Conservation (phyloP, 2,329 filamentous ascomycete species). For the Ophidiomyces ophidiicola region DNA sequence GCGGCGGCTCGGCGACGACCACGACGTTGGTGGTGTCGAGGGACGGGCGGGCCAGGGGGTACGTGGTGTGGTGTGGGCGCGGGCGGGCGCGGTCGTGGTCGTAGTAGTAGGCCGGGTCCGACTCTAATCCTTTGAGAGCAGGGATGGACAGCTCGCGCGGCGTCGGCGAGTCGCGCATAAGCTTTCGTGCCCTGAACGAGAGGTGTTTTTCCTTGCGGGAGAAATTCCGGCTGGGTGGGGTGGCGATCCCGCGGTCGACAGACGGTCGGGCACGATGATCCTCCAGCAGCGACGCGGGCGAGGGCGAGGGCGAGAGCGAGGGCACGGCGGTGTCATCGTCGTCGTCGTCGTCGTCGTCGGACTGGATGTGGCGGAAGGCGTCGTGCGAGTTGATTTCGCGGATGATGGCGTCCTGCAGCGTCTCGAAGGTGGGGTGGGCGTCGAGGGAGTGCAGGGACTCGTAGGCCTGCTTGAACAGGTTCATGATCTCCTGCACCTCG, state of each 20-base stretch:
- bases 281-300: neutral
- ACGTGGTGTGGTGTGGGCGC: no score
- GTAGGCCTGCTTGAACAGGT: slow-evolving; percentile 31
- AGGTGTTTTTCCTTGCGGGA: slow-evolving; percentile 25
- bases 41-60: no score
- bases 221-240: slow-evolving; percentile 18
- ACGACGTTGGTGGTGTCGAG: no score
- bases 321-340: slow-evolving; percentile 1
- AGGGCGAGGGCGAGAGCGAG: slow-evolving; percentile 2
- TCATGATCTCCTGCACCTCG: slow-evolving; percentile 32
- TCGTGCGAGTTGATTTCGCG: slow-evolving; percentile 36
- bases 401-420: slow-evolving; percentile 33
- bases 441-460: slow-evolving; percentile 21
- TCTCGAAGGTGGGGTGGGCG: slow-evolving; percentile 30
- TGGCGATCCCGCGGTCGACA: no score
- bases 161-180: slow-evolving; percentile 19
- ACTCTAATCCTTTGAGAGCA: slow-evolving; percentile 15
- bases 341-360: no score
- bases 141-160: slow-evolving; percentile 16
- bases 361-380: slow-evolving; percentile 24
- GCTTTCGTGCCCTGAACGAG: no score
- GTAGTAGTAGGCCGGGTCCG: neutral
- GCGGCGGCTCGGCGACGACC: no score
- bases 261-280: no score
- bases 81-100: no score